Conservation (phyloP, 2,329 filamentous ascomycete species). For the Trichoderma afroharzianum region DNA sequence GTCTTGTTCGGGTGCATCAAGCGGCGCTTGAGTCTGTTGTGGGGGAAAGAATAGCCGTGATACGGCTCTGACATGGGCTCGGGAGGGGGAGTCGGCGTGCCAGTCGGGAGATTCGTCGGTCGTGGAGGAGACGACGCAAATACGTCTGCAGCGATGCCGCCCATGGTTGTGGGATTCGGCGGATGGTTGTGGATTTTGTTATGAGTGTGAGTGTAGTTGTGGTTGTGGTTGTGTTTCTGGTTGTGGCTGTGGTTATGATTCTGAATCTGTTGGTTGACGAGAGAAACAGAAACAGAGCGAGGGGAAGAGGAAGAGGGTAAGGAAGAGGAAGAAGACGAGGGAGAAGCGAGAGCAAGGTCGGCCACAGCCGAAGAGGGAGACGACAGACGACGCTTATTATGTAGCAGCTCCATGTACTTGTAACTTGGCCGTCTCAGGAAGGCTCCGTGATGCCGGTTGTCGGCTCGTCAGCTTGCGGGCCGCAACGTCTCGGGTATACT, state of each 20-base stretch:
- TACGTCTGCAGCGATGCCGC: neutral
- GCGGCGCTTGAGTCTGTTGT: slow-evolving; percentile 50
- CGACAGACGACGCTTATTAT: neutral
- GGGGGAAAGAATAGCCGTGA: slow-evolving; percentile 53
- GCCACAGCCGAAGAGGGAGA: neutral
- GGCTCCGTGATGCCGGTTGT: slow-evolving; percentile 13
- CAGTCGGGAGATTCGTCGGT: neutral
- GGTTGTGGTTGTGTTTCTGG: neutral
- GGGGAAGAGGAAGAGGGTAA: neutral
- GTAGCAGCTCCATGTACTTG: slow-evolving; percentile 4
- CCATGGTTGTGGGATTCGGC: neutral
- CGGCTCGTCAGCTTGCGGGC: slow-evolving; percentile 10
- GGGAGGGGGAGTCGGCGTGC: slow-evolving; percentile 14
- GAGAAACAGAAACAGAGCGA: neutral
- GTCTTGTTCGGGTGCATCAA: slow-evolving; percentile 53
- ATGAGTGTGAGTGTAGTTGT: neutral
- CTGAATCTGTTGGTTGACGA: neutral
- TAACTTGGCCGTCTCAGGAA: slow-evolving; percentile 1
- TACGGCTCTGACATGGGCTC: slow-evolving; percentile 14
- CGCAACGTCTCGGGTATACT: neutral
- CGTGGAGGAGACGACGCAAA: slow-evolving; percentile 10
- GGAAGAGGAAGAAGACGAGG: neutral
- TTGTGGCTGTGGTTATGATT: neutral
- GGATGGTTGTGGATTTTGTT: neutral
- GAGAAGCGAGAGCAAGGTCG: neutral